Evolutionary conservation across 306 rosid species (phyloP), one percentile per base, ranked within the genome.

Genomic region (Castanopsis chinensis): DNA sequence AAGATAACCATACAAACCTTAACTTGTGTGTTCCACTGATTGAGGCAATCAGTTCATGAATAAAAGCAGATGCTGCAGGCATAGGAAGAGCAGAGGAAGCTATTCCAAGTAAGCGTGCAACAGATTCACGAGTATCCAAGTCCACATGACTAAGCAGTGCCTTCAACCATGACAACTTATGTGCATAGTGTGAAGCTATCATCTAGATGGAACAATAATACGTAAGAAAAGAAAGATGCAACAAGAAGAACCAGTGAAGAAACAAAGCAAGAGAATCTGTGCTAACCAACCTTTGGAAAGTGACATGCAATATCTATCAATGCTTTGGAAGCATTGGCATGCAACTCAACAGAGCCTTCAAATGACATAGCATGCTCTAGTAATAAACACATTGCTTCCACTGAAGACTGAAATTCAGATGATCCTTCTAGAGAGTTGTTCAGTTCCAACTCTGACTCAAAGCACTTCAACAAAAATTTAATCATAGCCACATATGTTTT

Each of bases 301-400:
- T 82, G 88, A 70, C 95, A 92, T 75, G 94, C 97, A 78, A 95
- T 76, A 21, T 81, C 79, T 80, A 92, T 89, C 88, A 95, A 80
- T 9, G 95, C 92, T 85, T 92, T 92, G 71, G 93, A 88, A 81
- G 98, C 92, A 90, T 77, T 86, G 80, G 84, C 92, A 79, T 95
- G 97, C 92, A 95, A 84, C 85, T 95, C 99, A 71, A 76, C 90
- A 73, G 97, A 92, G 32, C 98, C 99, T 83, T 89, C 95, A 88
- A 85, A 84, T 74, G 95, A 88, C 98, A 95, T 88, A 70, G 97
- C 90, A 85, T 91, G 97, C 86, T 92, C 99, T 69, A 95, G 64
- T 65, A 95, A 81, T 30, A 74, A 87, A 85, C 95, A 92, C 86
- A 92, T 82, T 81, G 82, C 80, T 80, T 87, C 90, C 58, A 90